phyloP scores from a whole-genome alignment of 371 early-diverging fungal species.

The Dichotomocladium elegans region DNA sequence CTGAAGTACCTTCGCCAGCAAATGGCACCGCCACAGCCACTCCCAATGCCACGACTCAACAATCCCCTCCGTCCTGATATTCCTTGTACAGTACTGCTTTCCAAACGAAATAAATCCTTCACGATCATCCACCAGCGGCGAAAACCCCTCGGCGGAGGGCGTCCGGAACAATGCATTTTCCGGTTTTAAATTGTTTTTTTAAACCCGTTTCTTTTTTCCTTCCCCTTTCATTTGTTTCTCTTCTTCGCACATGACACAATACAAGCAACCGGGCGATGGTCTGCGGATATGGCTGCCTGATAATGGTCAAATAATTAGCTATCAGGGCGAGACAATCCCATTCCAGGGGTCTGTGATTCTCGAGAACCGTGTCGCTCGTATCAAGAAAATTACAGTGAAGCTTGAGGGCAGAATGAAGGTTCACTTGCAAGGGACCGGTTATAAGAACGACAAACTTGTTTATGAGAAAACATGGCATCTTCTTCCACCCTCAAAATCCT shows the following conservation, averaged over 20 bases:
- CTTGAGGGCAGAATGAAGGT: slow-evolving; percentile 37
- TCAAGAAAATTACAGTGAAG: slow-evolving; percentile 32
- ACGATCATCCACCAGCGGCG: neutral
- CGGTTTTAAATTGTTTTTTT: neutral
- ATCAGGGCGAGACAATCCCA: slow-evolving; percentile 30
- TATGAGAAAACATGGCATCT: slow-evolving; percentile 17
- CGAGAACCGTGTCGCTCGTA: slow-evolving; percentile 32
- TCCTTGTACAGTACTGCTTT: neutral
- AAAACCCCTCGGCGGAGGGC: too few species aligned
- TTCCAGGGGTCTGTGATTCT: slow-evolving; percentile 35
- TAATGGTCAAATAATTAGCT: slow-evolving; percentile 20
- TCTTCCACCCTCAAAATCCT: slow-evolving; percentile 22
- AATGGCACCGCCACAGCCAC: neutral
- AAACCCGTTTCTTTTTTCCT: neutral
- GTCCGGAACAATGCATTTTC: neutral
- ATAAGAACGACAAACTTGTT: slow-evolving; percentile 10
- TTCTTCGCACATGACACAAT: neutral
- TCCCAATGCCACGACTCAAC: neutral
- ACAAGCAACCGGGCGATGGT: neutral
- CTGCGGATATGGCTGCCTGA: slow-evolving; percentile 14
- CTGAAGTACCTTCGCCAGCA: neutral
- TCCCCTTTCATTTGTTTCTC: neutral
- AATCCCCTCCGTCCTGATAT: neutral
- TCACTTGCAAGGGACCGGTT: slow-evolving; percentile 6
- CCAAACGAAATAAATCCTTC: neutral